Base-by-base conservation (phyloP, 345 rosid genomes). In the Lepidium sativum region DNA sequence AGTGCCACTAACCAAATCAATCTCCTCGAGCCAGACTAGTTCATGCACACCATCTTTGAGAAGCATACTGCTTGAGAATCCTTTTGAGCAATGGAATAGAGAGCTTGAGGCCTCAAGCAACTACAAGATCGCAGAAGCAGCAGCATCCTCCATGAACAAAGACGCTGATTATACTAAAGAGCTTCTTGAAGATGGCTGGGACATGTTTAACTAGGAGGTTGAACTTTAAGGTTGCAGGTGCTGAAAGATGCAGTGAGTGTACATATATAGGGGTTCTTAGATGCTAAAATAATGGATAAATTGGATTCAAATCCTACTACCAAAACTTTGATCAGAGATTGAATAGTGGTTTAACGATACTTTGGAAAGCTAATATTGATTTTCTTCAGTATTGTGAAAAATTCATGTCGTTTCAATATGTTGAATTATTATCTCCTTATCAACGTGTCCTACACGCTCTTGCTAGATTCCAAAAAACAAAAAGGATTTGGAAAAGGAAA, bases 141-240 rank as follows among this genome's bases (percentile, higher is more conserved):
- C 49, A 34, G 20, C 68, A 11, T 43, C 32, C 23, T 65, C 3
- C 62, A 44, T 42, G 67, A 37, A 14, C 59, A 60, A 58, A 12
- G 64, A 31, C 66, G 5, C 50, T 47, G 49, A 45, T 62, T 60
- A 67, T 34, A 1, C 12, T 32, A 70, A 67, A 65, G 79, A 77
- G 63, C 77, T 76, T 27, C 21, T 35, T 53, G 94, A 86, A 25
- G 89, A 83, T 43, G 96, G 75, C 6, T 91, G 96, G 97, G 96
- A 86, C 43, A 47, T 79, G 31, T 75, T 75, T 10, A 80, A 80
- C 20, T 50, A 51, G 38, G 80, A 71, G 29, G 31, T 18, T 9
- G 51, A 29, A 6, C 44, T 63, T 45, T 54, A 47, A 29, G 60
- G 37, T 55, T 41, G 62, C 53, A 41, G 54, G 34, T 70, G n/a